Conservation (phyloP, 2,329 filamentous ascomycete species). For the Coccinonectria pachysandricola region DNA sequence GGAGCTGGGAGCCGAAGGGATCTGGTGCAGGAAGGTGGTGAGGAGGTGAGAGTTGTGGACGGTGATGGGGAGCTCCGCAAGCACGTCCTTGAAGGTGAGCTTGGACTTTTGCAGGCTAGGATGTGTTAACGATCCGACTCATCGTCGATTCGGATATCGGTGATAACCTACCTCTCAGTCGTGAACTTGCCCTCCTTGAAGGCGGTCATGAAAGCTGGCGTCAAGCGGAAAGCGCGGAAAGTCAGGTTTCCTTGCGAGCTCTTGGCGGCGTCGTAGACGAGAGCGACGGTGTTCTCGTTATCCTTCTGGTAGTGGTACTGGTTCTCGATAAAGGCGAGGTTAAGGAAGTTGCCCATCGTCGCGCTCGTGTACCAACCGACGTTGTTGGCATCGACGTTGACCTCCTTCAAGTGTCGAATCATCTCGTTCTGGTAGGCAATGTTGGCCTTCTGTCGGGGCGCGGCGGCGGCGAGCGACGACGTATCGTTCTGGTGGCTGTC, state of each 20-base stretch:
- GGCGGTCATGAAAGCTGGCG: conserved; percentile 75
- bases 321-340: conserved; percentile 92
- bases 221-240: conserved; percentile 83
- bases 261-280: conserved; percentile 92
- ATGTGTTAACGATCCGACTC: conserved; percentile 7
- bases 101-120: conserved; percentile 84
- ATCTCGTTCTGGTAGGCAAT: conserved; percentile 86
- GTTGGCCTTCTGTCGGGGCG: conserved; percentile 87
- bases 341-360: conserved; percentile 98
- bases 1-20: conserved; percentile 54
- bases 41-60: conserved; percentile 97
- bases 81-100: conserved; percentile 85
- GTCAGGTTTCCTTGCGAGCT: conserved; percentile 87
- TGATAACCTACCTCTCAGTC: conserved; percentile 65
- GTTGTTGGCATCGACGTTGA: conserved; percentile 96
- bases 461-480: conserved; percentile 69
- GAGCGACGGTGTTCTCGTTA: conserved; percentile 76
- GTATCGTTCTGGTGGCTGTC: conserved; percentile 68
- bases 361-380: conserved; percentile 98
- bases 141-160: not conserved
- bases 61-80: conserved; percentile 78
- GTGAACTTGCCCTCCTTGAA: conserved; percentile 98
- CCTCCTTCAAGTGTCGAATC: conserved; percentile 92
- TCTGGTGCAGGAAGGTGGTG: conserved; percentile 88
- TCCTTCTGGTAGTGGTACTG: conserved; percentile 96